These are phyloP conservation scores for Tolypocladium amazonense DNA, from an alignment of 2,329 filamentous ascomycete genomes.

Conservation along the genomic window DNA sequence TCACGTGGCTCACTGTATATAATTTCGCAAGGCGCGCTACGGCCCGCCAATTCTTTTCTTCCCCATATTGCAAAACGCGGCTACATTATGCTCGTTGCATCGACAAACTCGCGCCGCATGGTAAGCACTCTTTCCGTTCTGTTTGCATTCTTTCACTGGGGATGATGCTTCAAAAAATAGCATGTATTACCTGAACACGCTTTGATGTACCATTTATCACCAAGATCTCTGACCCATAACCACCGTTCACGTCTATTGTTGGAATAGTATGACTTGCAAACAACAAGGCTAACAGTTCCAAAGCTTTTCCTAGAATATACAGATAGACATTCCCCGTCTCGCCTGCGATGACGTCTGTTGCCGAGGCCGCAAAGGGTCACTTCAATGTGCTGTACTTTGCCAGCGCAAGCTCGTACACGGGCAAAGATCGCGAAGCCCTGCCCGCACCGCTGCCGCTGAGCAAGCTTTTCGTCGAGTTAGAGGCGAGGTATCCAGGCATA, in stretches of 20 bases:
- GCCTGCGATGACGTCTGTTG: slow-evolving; percentile 21
- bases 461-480: slow-evolving; percentile 56
- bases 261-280: slow-evolving; percentile 1
- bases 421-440: slow-evolving; percentile 54
- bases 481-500: slow-evolving; percentile 61
- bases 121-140: slow-evolving; percentile 6
- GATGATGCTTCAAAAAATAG: slow-evolving; percentile 42
- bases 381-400: slow-evolving; percentile 82
- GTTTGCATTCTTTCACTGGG: slow-evolving; percentile 12
- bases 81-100: background rate
- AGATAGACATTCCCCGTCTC: slow-evolving; percentile 1
- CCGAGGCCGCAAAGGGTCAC: slow-evolving; percentile 47
- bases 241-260: slow-evolving; percentile 5
- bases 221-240: slow-evolving; percentile 57
- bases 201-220: slow-evolving; percentile 52
- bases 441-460: slow-evolving; percentile 53
- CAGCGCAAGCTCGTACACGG: slow-evolving; percentile 58
- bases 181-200: slow-evolving; percentile 49
- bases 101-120: background rate
- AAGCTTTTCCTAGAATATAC: background rate
- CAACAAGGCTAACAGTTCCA: background rate
- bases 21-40: background rate
- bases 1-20: background rate
- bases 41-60: background rate
- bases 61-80: background rate